Percentiles rank a stretch among this genome's conserved stretches.
These are phyloP conservation scores for Astragalus membranaceus DNA, from an alignment of 306 rosid genomes.

Conservation along the genomic window DNA sequence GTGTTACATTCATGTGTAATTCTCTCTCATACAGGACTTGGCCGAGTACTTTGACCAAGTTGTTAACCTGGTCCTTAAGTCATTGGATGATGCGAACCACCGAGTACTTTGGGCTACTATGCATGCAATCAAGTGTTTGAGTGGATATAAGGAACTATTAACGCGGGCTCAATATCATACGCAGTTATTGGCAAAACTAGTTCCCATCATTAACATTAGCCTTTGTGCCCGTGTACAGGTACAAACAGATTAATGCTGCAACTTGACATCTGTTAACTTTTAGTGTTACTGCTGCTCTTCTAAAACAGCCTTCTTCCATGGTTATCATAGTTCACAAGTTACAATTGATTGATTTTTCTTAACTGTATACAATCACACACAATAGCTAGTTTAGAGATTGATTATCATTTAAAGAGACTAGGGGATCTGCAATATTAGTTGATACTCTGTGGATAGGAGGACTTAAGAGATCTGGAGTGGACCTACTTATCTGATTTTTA, in stretches of 20 bases:
- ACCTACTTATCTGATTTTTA: too few species aligned
- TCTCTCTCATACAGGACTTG: background rate
- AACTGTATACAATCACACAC: background rate
- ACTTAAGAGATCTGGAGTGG: too few species aligned
- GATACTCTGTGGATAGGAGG: too few species aligned
- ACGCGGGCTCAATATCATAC: background rate
- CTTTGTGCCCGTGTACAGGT: conserved; percentile 14
- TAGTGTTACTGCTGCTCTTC: background rate
- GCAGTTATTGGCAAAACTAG: background rate
- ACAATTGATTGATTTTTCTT: background rate
- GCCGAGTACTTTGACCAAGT: background rate
- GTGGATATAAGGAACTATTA: background rate
- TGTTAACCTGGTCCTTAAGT: background rate
- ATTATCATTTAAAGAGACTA: too few species aligned
- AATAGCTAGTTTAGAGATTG: background rate
- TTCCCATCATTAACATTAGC: background rate
- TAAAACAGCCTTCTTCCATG: background rate
- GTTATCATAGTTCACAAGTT: background rate
- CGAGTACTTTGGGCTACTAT: conserved; percentile 21
- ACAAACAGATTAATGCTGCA: background rate
- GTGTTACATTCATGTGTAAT: background rate
- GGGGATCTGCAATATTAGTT: too few species aligned
- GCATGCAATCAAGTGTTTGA: background rate
- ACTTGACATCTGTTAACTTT: background rate
- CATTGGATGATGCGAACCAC: conserved; percentile 6